Conservation (phyloP, 2,329 filamentous ascomycete species). For the Curvularia sp. region DNA sequence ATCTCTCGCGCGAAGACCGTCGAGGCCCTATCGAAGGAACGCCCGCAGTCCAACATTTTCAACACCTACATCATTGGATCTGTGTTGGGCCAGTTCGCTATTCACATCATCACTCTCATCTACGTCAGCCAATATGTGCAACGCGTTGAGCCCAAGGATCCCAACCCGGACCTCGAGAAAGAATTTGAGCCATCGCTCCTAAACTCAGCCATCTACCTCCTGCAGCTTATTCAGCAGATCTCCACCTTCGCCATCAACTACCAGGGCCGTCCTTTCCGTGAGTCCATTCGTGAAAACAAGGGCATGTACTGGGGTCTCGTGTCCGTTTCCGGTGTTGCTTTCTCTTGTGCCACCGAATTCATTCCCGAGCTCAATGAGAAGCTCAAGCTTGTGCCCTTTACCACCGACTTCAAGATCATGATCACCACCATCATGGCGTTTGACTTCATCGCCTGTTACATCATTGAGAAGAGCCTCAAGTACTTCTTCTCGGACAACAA, state of each 20-base stretch:
- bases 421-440: slow-evolving; percentile 85
- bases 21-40: slow-evolving; percentile 93
- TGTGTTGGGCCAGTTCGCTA: slow-evolving; percentile 93
- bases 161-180: slow-evolving; percentile 85
- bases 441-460: slow-evolving; percentile 85
- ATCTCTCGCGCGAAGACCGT: slow-evolving; percentile 98
- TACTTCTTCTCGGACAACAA: slow-evolving; percentile 85
- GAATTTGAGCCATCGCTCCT: slow-evolving; percentile 93
- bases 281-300: slow-evolving; percentile 92
- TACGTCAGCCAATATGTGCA: slow-evolving; percentile 93
- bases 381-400: slow-evolving; percentile 91
- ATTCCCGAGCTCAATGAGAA: slow-evolving; percentile 93
- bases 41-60: slow-evolving; percentile 98
- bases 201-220: slow-evolving; percentile 95
- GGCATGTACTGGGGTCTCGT: slow-evolving; percentile 98
- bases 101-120: slow-evolving; percentile 92
- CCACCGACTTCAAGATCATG: slow-evolving; percentile 83
- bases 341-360: slow-evolving; percentile 93
- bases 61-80: slow-evolving; percentile 99
- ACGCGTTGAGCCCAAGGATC: slow-evolving; percentile 72
- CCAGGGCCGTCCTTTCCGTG: slow-evolving; percentile 96
- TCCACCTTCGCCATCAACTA: slow-evolving; percentile 99
- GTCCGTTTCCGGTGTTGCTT: slow-evolving; percentile 86
- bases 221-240: slow-evolving; percentile 98
- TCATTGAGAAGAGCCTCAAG: slow-evolving; percentile 89